Evolutionary conservation across 176 grass and related monocot species (phyloP).

Genomic region (Oryza nivara): DNA sequence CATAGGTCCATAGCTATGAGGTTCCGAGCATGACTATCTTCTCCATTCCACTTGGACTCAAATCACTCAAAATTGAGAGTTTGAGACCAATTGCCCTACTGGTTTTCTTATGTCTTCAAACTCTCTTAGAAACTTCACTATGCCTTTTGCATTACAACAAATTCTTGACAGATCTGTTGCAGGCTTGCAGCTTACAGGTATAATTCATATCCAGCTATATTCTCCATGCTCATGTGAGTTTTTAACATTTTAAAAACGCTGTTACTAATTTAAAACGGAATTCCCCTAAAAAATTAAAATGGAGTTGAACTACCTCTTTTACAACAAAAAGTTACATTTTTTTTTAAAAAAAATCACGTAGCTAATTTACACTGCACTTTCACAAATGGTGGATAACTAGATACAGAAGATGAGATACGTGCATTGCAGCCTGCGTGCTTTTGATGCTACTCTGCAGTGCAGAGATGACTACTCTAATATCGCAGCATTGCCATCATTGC

Average conservation of each 20-base stretch:
- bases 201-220: not conserved
- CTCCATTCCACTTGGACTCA: not conserved
- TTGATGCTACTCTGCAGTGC: too few species aligned
- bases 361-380: too few species aligned
- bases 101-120: slow-evolving; percentile 6
- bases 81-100: not conserved
- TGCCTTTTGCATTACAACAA: not conserved
- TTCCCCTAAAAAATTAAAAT: too few species aligned
- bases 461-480: too few species aligned
- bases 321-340: not conserved
- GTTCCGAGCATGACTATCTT: not conserved
- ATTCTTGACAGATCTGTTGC: not conserved
- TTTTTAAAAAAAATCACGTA: not conserved
- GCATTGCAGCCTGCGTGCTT: too few species aligned
- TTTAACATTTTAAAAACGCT: not conserved
- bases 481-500: too few species aligned
- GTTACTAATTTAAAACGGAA: not conserved
- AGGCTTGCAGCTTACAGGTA: not conserved
- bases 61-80: not conserved
- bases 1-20: not conserved
- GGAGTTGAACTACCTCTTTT: not conserved
- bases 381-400: too few species aligned
- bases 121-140: not conserved
- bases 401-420: too few species aligned
- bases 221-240: not conserved